Conservation (phyloP, 1,139 yeast species). For the Suhomyces coccinellae region DNA sequence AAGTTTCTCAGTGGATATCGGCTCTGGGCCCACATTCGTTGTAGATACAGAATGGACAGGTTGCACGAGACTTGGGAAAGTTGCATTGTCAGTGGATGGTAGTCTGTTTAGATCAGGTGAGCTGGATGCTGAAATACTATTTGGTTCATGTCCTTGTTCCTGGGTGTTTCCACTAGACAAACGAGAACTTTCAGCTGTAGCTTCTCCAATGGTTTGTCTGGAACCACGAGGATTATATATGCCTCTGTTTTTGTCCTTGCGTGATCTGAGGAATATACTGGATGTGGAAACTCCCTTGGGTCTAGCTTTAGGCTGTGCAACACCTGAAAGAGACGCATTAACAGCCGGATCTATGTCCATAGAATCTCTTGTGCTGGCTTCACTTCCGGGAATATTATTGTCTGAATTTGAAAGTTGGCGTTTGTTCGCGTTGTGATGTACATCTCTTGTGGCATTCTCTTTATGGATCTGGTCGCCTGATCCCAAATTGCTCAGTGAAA, state of each 20-base stretch:
- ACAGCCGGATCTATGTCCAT: no score
- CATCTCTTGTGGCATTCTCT: neutral
- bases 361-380: no score
- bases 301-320: neutral
- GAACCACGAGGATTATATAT: neutral
- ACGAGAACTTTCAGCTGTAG: neutral
- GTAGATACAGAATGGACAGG: neutral
- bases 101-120: neutral
- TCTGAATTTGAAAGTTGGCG: neutral
- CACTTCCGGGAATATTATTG: neutral
- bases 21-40: neutral
- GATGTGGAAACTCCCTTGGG: neutral
- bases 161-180: neutral
- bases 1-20: neutral
- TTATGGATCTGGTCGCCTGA: no score
- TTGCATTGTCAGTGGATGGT: neutral
- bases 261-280: conserved; percentile 3
- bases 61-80: neutral
- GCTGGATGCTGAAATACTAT: neutral
- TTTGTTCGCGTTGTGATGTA: neutral
- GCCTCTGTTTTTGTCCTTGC: neutral
- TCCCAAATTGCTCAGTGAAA: no score
- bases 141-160: neutral
- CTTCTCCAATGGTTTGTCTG: neutral
- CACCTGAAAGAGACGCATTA: no score